Conservation (phyloP, 2,329 filamentous ascomycete genomes). For the Ophiocordyceps robertsii region DNA sequence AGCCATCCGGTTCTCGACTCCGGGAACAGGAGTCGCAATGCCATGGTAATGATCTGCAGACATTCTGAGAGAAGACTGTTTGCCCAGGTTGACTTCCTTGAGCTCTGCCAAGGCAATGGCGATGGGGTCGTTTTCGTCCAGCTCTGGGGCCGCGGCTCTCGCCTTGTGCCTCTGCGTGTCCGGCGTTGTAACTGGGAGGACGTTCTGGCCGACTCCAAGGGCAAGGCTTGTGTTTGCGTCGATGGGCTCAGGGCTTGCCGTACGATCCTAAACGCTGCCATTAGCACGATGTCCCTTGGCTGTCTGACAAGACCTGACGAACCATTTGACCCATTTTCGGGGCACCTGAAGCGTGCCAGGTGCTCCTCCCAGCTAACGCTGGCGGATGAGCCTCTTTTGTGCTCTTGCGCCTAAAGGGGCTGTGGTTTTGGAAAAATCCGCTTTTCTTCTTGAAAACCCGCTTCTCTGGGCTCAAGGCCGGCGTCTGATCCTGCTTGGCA, state of each 20-base stretch:
- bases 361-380: conserved; percentile 35
- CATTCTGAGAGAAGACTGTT: conserved; percentile 68
- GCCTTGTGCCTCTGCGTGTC: conserved; percentile 36
- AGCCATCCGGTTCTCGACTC: conserved; percentile 24
- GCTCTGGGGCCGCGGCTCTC: conserved; percentile 19
- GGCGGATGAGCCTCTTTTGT: conserved; percentile 50
- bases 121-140: conserved; percentile 71
- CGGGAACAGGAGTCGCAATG: conserved; percentile 68
- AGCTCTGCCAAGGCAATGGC: conserved; percentile 84
- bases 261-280: conserved; percentile 21
- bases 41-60: conserved; percentile 95
- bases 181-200: conserved; percentile 80
- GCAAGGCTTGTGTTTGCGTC: conserved; percentile 89
- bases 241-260: conserved; percentile 66
- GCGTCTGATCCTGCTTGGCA: conserved; percentile 44
- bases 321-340: conserved; percentile 6
- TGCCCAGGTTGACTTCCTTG: conserved; percentile 64
- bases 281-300: background rate
- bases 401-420: conserved; percentile 86
- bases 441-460: conserved; percentile 58
- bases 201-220: conserved; percentile 88
- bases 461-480: conserved; percentile 45
- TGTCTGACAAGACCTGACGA: background rate
- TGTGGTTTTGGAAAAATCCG: conserved; percentile 86
- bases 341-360: conserved; percentile 36